Percentiles rank a stretch among this genome's conserved stretches.
These are phyloP conservation scores for Paraphoma chrysanthemicola DNA, from an alignment of 2,329 filamentous ascomycete genomes.

Conservation along the genomic window DNA sequence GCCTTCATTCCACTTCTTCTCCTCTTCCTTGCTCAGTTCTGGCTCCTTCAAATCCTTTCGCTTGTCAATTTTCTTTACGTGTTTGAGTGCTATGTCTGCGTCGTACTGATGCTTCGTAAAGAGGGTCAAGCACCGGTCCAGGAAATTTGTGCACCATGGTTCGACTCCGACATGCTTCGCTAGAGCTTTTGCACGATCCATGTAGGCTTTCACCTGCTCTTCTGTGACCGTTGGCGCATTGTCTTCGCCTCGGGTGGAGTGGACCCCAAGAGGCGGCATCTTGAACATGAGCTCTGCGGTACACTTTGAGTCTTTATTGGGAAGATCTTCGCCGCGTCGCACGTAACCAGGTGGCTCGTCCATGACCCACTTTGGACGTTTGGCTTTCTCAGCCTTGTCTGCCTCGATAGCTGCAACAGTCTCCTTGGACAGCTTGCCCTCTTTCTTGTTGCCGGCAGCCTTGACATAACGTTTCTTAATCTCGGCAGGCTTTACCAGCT, in stretches of 20 bases:
- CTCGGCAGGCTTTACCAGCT: conserved; percentile 87
- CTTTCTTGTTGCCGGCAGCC: conserved; percentile 71
- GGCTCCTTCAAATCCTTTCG: conserved; percentile 82
- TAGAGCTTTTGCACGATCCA: conserved; percentile 71
- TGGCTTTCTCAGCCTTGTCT: conserved; percentile 79
- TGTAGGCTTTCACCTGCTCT: conserved; percentile 76
- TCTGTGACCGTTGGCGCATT: conserved; percentile 55
- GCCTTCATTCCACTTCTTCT: conserved; percentile 90
- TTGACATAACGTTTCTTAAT: conserved; percentile 79
- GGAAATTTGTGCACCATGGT: conserved; percentile 80
- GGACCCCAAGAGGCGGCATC: conserved; percentile 65
- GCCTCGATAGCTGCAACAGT: conserved; percentile 79
- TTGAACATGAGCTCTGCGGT: conserved; percentile 82
- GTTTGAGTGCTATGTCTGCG: conserved; percentile 71
- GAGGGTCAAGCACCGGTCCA: conserved; percentile 80
- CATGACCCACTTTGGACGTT: conserved; percentile 89
- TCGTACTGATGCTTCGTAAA: conserved; percentile 78
- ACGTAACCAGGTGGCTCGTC: conserved; percentile 90
- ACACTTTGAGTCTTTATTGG: conserved; percentile 73
- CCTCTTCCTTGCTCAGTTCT: conserved; percentile 75
- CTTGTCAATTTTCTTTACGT: conserved; percentile 72
- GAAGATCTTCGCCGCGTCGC: conserved; percentile 79
- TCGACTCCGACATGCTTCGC: conserved; percentile 74
- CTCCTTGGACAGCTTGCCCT: conserved; percentile 80
- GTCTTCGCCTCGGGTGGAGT: conserved; percentile 56